phyloP scores from a whole-genome alignment of 1,284 basidiomycete genomes.

The Rhodofomes roseus region DNA sequence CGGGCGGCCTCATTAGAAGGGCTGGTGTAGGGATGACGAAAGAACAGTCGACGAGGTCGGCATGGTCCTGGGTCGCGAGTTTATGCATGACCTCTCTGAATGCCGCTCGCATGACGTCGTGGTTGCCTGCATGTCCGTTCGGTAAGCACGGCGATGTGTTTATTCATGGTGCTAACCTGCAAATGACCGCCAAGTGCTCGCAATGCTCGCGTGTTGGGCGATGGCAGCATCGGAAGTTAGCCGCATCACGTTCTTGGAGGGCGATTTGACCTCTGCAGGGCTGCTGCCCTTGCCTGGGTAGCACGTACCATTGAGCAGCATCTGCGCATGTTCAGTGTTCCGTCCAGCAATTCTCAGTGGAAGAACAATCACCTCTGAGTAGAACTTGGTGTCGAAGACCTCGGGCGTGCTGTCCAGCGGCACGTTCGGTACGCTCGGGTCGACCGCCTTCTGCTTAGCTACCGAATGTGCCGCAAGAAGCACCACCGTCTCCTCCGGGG shows the following conservation, averaged over 20 bases:
- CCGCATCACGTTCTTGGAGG: slow-evolving; percentile 11
- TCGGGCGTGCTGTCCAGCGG: slow-evolving; percentile 15
- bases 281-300: slow-evolving; percentile 13
- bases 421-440: slow-evolving; percentile 8
- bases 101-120: background rate
- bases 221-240: slow-evolving; percentile 15
- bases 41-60: slow-evolving; percentile 9
- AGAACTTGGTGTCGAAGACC: slow-evolving; percentile 17
- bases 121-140: slow-evolving; percentile 1
- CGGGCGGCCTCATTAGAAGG: background rate
- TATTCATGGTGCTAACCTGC: slow-evolving; percentile 5
- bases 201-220: slow-evolving; percentile 13
- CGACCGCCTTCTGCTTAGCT: slow-evolving; percentile 13
- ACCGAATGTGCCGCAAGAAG: slow-evolving; percentile 19
- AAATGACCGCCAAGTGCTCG: slow-evolving; percentile 16
- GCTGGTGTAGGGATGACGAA: slow-evolving; percentile 7
- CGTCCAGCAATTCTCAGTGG: background rate
- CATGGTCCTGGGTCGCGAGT: slow-evolving; percentile 7
- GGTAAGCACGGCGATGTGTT: background rate
- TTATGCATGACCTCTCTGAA: slow-evolving; percentile 10
- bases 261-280: slow-evolving; percentile 11
- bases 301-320: slow-evolving; percentile 11
- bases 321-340: slow-evolving; percentile 1
- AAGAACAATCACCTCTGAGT: slow-evolving; percentile 12
- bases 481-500: slow-evolving; percentile 11